These are phyloP conservation scores for Penicillium macrosclerotiorum DNA, from an alignment of 495 filamentous ascomycete genomes.

Conservation along the genomic window DNA sequence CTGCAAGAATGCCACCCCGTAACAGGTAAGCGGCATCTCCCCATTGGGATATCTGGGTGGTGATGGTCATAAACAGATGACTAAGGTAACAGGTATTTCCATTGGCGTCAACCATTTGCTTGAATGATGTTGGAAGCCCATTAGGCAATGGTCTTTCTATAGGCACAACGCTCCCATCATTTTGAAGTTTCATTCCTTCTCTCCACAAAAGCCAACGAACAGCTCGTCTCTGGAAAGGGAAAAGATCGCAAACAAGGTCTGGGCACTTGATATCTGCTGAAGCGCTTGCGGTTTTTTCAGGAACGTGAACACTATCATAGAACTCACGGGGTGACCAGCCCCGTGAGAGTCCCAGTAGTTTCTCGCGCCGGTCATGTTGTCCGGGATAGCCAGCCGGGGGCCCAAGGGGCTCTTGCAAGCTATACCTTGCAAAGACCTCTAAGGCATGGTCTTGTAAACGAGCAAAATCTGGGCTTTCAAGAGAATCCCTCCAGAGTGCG, in stretches of 20 bases:
- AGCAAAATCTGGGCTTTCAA: constrained; percentile 24
- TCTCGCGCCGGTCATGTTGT: constrained; percentile 9
- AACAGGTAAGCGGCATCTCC: constrained; percentile 33
- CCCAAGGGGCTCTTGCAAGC: constrained; percentile 18
- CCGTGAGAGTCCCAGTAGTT: constrained; percentile 7
- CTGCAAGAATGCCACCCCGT: constrained; percentile 70
- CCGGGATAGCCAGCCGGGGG: background rate
- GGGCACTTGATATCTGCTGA: constrained; percentile 41
- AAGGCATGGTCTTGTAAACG: constrained; percentile 17
- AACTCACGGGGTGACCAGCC: constrained; percentile 58
- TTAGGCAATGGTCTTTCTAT: constrained; percentile 9
- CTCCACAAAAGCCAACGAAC: constrained; percentile 64
- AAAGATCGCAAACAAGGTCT: constrained; percentile 51
- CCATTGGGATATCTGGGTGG: constrained; percentile 50
- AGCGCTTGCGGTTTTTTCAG: constrained; percentile 34
- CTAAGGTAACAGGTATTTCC: constrained; percentile 58
- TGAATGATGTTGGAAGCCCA: constrained; percentile 33
- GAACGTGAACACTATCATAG: constrained; percentile 64
- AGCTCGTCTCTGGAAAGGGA: constrained; percentile 72
- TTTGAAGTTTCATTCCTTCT: constrained; percentile 50
- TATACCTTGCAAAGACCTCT: constrained; percentile 31
- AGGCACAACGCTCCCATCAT: constrained; percentile 28
- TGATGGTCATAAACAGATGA: constrained; percentile 60
- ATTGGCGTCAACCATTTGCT: constrained; percentile 43
- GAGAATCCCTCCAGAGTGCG: constrained; percentile 40